Percentiles rank a stretch among this genome's conserved stretches.
Evolutionary conservation across 208 protist genomes (phyloP).

Genomic region (Leishmania turanica): DNA sequence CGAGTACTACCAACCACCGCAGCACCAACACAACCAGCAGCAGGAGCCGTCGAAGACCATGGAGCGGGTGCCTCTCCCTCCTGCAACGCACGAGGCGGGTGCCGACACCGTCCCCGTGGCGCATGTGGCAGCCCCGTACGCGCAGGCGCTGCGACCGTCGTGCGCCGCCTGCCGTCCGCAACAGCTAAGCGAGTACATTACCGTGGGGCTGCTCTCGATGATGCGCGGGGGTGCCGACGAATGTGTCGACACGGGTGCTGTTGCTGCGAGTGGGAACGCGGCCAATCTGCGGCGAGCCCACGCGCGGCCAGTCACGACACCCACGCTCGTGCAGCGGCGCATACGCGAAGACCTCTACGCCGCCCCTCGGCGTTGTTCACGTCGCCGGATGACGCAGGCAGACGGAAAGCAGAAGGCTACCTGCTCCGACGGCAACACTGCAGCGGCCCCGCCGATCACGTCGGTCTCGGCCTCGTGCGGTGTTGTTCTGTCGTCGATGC

Average conservation of each 20-base stretch:
- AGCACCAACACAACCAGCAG: not conserved
- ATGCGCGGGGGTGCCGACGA: conserved; percentile 3
- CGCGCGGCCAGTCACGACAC: not conserved
- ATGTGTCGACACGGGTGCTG: too few species aligned
- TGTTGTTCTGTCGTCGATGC: not conserved
- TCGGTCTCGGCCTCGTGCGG: not conserved
- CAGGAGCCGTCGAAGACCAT: not conserved
- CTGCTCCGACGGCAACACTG: not conserved
- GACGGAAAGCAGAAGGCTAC: not conserved
- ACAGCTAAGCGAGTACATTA: conserved; percentile 26
- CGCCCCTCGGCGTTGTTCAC: conserved; percentile 4
- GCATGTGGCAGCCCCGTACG: conserved; percentile 1
- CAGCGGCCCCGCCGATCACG: not conserved
- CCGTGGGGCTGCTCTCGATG: conserved; percentile 34
- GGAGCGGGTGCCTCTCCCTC: not conserved
- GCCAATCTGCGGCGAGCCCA: not conserved
- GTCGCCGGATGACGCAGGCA: not conserved
- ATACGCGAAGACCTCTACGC: conserved; percentile 39
- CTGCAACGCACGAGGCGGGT: not conserved
- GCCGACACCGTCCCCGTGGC: not conserved
- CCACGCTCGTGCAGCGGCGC: conserved; percentile 19
- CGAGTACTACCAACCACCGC: conserved; percentile 30
- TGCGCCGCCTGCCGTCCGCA: conserved; percentile 38
- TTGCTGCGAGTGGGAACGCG: too few species aligned
- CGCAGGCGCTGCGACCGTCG: conserved; percentile 33